Conservation (phyloP, 192 early-diverging fungal genomes). For the Podochytrium sp. region DNA sequence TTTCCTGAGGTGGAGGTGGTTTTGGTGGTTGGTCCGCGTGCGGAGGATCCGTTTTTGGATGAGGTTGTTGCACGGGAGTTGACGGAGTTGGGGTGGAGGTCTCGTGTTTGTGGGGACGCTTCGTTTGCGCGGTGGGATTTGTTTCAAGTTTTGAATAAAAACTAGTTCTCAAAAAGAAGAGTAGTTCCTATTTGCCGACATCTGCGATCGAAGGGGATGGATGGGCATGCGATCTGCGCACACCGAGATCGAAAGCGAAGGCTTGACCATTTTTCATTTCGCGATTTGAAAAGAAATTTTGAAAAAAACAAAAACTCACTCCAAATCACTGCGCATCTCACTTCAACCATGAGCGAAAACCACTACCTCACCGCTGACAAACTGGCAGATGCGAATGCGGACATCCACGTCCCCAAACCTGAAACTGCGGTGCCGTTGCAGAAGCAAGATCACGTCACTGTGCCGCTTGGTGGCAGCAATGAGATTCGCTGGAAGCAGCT, state of each 20-base stretch:
- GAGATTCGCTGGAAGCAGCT: conserved; percentile 29
- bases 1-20: neutral
- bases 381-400: no score
- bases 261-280: neutral
- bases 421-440: no score
- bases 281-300: neutral
- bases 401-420: no score
- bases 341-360: no score
- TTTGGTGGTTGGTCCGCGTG: conserved; percentile 12
- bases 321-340: neutral
- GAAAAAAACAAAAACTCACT: neutral
- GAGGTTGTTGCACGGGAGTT: neutral
- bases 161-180: neutral
- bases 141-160: neutral
- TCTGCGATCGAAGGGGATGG: no score
- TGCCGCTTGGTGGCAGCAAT: neutral
- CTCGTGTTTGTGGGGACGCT: neutral
- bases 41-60: conserved; percentile 1
- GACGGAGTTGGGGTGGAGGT: neutral
- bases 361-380: neutral
- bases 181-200: no score
- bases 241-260: no score
- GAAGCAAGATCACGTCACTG: neutral
- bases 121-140: neutral
- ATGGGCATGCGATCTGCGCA: no score